A percentile compares a stretch with the other conserved stretches of the same genome.
phyloP scores from a whole-genome alignment of 352 stramenopile species.

The Globisporangium nunn region DNA sequence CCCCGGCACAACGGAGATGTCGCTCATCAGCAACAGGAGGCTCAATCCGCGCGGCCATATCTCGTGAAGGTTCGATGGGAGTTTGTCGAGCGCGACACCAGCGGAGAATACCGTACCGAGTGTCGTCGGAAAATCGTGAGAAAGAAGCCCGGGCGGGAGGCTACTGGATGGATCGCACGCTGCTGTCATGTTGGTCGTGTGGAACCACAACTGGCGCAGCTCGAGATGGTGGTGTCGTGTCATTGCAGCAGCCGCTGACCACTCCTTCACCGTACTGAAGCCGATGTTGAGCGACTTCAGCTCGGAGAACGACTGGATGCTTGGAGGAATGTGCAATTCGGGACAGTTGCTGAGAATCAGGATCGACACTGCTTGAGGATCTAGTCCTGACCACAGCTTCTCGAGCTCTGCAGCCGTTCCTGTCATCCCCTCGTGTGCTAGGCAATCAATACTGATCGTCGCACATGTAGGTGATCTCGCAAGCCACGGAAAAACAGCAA shows the following conservation, averaged over 20 bases:
- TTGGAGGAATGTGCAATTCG: background rate
- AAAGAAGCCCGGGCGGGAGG: conserved; percentile 5
- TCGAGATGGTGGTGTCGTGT: background rate
- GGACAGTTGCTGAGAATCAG: conserved; percentile 5
- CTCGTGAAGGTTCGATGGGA: conserved; percentile 14
- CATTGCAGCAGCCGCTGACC: background rate
- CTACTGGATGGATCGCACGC: background rate
- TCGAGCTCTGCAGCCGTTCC: background rate
- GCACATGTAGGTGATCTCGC: background rate
- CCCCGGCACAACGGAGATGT: background rate
- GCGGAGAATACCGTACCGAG: background rate
- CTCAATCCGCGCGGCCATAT: conserved; percentile 5
- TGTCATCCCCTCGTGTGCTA: background rate
- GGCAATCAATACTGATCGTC: conserved; percentile 3
- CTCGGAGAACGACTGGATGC: background rate
- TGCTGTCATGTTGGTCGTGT: background rate
- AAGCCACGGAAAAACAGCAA: conserved; percentile 1
- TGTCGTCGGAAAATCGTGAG: conserved; percentile 3
- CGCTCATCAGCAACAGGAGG: background rate
- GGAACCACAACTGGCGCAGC: conserved; percentile 1
- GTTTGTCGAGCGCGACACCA: background rate
- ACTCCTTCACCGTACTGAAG: background rate
- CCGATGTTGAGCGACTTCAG: conserved; percentile 1
- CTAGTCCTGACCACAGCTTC: background rate
- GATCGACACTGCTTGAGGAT: background rate